Evolutionary conservation across 179 eudicot species (phyloP).

Genomic region (Silene coronaria): DNA sequence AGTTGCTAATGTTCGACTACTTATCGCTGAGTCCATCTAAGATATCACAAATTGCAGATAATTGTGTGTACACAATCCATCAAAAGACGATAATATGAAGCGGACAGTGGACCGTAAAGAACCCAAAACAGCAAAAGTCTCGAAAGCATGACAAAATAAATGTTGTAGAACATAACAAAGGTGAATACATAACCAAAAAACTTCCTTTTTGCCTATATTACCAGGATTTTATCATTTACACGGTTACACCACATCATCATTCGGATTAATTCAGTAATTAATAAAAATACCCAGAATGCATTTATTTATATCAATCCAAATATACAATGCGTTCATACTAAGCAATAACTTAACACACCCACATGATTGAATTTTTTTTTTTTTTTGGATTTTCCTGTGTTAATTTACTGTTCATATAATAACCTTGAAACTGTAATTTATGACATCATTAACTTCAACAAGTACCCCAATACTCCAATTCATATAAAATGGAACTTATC

Average conservation of each 20-base stretch:
- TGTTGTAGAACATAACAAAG: not conserved
- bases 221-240: conserved; percentile 7
- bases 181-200: not conserved
- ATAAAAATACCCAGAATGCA: not conserved
- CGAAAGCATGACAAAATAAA: not conserved
- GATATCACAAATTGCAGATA: not conserved
- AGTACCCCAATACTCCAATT: not conserved
- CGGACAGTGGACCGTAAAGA: not conserved
- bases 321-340: conserved; percentile 13
- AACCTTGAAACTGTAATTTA: conserved; percentile 2
- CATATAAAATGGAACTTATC: not conserved
- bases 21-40: not conserved
- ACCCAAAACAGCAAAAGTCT: not conserved
- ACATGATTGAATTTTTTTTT: not conserved
- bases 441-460: conserved; percentile 8
- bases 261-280: not conserved
- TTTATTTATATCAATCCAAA: not conserved
- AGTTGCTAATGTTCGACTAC: not conserved
- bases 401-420: not conserved
- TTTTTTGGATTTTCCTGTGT: not conserved
- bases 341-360: conserved; percentile 15
- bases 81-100: not conserved
- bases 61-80: not conserved
- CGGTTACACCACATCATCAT: conserved; percentile 17
- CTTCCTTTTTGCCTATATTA: not conserved